These are phyloP conservation scores for Blastocystis sp. DNA, from an alignment of 352 stramenopile species.

Conservation along the genomic window DNA sequence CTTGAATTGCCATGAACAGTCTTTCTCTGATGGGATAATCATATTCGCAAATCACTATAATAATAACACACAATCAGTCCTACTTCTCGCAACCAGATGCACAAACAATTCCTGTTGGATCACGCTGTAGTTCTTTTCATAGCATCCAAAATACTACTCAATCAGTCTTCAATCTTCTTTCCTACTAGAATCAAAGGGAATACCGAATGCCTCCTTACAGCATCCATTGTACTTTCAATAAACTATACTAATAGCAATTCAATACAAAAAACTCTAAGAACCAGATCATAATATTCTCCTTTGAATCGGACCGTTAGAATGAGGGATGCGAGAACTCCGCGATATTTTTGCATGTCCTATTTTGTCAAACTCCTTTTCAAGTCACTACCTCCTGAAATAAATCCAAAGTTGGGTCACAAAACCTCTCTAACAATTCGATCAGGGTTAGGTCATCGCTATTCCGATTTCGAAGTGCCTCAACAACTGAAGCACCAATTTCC, in stretches of 20 bases:
- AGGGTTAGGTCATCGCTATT: neutral
- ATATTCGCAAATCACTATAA: neutral
- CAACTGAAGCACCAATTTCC: neutral
- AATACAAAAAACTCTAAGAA: neutral
- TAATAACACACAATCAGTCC: neutral
- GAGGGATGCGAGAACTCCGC: neutral
- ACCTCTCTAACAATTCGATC: neutral
- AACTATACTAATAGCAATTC: neutral
- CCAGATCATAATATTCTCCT: neutral
- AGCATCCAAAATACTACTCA: neutral
- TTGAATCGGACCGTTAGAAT: neutral
- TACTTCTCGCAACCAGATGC: neutral
- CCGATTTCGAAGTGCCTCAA: neutral
- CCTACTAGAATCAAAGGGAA: neutral
- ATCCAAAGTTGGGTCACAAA: neutral
- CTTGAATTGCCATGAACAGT: neutral
- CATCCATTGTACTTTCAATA: neutral
- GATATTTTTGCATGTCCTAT: neutral
- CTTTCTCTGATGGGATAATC: neutral
- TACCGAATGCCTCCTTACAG: neutral
- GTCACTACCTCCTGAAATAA: neutral
- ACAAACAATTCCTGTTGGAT: slow-evolving; percentile 39
- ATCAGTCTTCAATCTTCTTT: no score
- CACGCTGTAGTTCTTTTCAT: neutral
- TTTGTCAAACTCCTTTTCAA: neutral